Base-by-base conservation (phyloP, 192 early-diverging fungal genomes). In the Backusella parvicylindrica region DNA sequence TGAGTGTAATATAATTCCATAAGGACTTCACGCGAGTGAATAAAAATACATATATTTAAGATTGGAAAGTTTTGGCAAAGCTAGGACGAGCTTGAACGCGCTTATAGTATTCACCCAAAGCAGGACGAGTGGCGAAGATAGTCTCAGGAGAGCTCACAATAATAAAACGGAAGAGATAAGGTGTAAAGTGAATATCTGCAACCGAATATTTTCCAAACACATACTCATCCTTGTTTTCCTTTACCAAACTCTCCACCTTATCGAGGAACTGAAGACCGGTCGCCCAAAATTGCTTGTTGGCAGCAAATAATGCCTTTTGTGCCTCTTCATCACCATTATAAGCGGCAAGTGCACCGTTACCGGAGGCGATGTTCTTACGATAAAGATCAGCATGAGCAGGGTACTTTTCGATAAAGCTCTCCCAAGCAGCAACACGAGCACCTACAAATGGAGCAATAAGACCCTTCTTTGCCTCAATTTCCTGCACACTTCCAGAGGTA, bases 141-240 rank as follows among this genome's bases (percentile, higher is more conserved):
- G 30, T 16, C 38, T 70, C 68, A 5, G 35, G 35, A 18, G 28
- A 30, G 26, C 53, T 60, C 21, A 70, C 36, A 31, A 30, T 12
- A 21, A 74, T 16, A 8, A 67, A 31, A n/a, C 73, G 63, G 60
- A 47, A 47, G 15, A 74, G 60, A 28, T 67, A 66, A 9, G 65
- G 65, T 12, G 73, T 74, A n/a, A 74, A 47, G 12, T 74, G 73
- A 23, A 64, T 38, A 40, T 74, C 73, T 4, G 63, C 73, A 13
- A 74, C 35, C 0, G 73, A 67, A 8, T 74, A 74, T 1, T 36
- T n/a, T 16, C 73, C 73, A 15, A 66, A 30, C 8, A 74, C 21
- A 67, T 74, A 74, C 36, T 64, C 64, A 13, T 41, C 32, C 16
- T n/a, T 32, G 28, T 60, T 60, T 3, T 28, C 23, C 53, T 60